Base-by-base conservation (phyloP, 306 rosid species). In the Biancaea sappan region DNA sequence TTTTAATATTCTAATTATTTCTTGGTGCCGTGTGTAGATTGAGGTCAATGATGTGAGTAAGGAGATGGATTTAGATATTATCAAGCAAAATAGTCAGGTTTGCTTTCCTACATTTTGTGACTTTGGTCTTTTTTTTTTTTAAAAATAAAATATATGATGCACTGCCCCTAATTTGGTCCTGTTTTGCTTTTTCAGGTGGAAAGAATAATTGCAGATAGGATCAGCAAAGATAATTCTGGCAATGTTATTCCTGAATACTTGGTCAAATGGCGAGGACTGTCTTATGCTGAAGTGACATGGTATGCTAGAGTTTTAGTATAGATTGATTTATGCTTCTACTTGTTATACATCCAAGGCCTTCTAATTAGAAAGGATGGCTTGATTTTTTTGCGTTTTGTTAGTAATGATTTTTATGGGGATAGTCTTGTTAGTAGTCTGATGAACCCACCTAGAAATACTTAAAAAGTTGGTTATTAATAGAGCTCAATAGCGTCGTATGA, bases 251-350 rank as follows among this genome's bases (percentile, higher is more conserved):
- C 93, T 4, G 99, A 95, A 75, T 95, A 90, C 82, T 88, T 95
- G 75, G 98, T 95, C 77, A 95, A 95, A 86, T 95, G 99, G 99
- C 98, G 92, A 72, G 99, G 99, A 74, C 80, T 95, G 76, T 95
- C 99, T 73, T 95, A 95, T 84, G 99, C 99, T 44, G 99, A 95
- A 86, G 99, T 89, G 13, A 95, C 99, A 59, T 95, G 99, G 99
- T 95, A 86, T 52, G 53, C 40, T 77, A 74, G 75, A 72, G 41
- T 22, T 51, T 28, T 65, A 73, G 69, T 50, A 25, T 31, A 65
- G 76, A 72, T 77, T 29, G 53, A 19, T 37, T 28, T 13, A 26
- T 67, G 50, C 8, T 62, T 59, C 12, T 6, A 67, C 31, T 73
- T 77, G 77, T 40, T 65, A 1, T 50, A 38, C 47, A 29, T 54